Evolutionary conservation across 768 basidiomycete genomes (phyloP).

Genomic region (Floccularia luteovirens): DNA sequence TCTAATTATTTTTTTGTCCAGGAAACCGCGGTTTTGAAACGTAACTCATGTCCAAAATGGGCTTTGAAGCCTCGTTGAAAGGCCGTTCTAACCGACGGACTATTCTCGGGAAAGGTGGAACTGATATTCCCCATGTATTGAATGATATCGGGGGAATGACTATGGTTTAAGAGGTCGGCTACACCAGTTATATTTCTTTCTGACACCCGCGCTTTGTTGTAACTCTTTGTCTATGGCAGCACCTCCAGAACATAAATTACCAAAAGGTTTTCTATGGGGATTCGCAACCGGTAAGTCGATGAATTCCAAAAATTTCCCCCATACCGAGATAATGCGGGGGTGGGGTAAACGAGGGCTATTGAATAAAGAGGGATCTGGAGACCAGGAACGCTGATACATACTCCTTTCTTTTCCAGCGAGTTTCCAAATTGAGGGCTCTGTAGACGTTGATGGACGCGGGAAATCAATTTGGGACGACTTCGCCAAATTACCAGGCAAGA

Average conservation of each 20-base stretch:
- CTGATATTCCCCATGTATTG: slow-evolving; percentile 30
- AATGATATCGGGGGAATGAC: slow-evolving; percentile 34
- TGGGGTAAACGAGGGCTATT: too few relatives aligned
- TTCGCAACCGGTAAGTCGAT: slow-evolving; percentile 27
- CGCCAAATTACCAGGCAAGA: slow-evolving; percentile 39
- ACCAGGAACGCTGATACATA: background rate
- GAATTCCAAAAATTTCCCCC: too few relatives aligned
- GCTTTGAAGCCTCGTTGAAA: slow-evolving; percentile 13
- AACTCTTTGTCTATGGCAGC: too few relatives aligned
- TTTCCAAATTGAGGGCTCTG: slow-evolving; percentile 72
- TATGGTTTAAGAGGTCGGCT: slow-evolving; percentile 29
- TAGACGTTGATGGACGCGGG: slow-evolving; percentile 43
- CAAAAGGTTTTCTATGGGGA: slow-evolving; percentile 24
- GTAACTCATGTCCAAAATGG: slow-evolving; percentile 13
- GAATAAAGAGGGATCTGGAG: too few relatives aligned
- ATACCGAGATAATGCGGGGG: too few relatives aligned
- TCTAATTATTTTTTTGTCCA: slow-evolving; percentile 16
- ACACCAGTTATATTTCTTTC: slow-evolving; percentile 17
- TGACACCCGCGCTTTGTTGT: slow-evolving; percentile 16
- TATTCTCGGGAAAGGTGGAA: slow-evolving; percentile 33
- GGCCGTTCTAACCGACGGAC: slow-evolving; percentile 29
- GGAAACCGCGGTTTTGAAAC: slow-evolving; percentile 13
- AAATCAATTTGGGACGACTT: slow-evolving; percentile 74
- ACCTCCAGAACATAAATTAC: too few relatives aligned
- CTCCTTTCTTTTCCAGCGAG: slow-evolving; percentile 40